These are phyloP conservation scores for Quaeritorhiza haematococci DNA, from an alignment of 371 early-diverging fungal genomes.

Conservation along the genomic window DNA sequence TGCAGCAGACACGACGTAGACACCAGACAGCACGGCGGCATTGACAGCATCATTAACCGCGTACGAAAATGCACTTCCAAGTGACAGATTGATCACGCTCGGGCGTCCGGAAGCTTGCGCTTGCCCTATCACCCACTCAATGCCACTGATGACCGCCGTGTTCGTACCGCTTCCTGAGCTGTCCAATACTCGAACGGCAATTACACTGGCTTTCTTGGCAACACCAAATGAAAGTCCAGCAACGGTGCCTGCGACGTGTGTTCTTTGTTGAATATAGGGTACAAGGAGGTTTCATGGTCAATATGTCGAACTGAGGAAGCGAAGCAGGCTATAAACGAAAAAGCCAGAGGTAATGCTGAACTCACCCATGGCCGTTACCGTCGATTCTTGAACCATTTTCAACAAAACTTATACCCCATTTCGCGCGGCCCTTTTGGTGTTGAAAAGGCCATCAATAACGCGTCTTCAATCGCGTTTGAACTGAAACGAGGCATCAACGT, in stretches of 20 bases:
- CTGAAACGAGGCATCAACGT: too few relatives aligned
- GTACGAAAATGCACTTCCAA: slow-evolving; percentile 20
- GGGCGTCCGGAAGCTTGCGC: neutral
- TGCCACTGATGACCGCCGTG: slow-evolving; percentile 19
- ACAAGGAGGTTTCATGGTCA: too few relatives aligned
- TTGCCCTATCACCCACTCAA: slow-evolving; percentile 12
- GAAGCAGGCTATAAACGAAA: too few relatives aligned
- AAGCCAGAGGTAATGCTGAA: too few relatives aligned
- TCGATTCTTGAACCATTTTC: too few relatives aligned
- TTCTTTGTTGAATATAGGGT: too few relatives aligned
- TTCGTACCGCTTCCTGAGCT: slow-evolving; percentile 23
- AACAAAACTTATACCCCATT: too few relatives aligned
- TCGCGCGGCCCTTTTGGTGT: too few relatives aligned
- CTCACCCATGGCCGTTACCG: too few relatives aligned
- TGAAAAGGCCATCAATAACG: too few relatives aligned
- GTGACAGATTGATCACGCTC: slow-evolving; percentile 25
- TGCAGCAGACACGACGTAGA: slow-evolving; percentile 37
- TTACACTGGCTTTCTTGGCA: slow-evolving; percentile 72
- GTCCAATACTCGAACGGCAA: slow-evolving; percentile 77
- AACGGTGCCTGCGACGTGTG: slow-evolving; percentile 74
- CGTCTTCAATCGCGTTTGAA: too few relatives aligned
- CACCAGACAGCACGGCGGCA: slow-evolving; percentile 33
- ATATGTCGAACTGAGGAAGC: too few relatives aligned
- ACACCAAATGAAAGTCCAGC: slow-evolving; percentile 72
- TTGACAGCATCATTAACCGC: slow-evolving; percentile 32